Percentiles rank a stretch among this genome's conserved stretches.
These are phyloP conservation scores for Botrytis paeoniae DNA, from an alignment of 2,329 filamentous ascomycete genomes.

Conservation along the genomic window DNA sequence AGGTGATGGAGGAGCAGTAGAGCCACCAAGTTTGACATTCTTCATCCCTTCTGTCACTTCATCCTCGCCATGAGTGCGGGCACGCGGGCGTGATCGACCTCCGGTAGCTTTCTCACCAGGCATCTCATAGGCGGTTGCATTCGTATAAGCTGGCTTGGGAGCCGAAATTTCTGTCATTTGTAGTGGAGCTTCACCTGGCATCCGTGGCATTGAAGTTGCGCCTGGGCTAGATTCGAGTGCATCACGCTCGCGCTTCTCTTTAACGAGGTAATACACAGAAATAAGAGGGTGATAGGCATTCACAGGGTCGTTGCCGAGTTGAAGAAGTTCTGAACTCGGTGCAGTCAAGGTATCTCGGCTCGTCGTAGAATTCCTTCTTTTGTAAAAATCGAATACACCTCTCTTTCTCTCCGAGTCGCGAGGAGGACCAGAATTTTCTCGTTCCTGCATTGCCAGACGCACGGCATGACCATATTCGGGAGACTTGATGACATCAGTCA, in stretches of 20 bases:
- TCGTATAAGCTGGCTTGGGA: slow-evolving; percentile 86
- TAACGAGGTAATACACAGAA: slow-evolving; percentile 94
- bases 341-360: slow-evolving; percentile 84
- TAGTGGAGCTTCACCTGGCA: slow-evolving; percentile 51
- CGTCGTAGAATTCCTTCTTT: slow-evolving; percentile 81
- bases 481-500: slow-evolving; percentile 84
- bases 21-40: slow-evolving; percentile 55
- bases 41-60: slow-evolving; percentile 75
- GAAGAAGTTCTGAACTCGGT: slow-evolving; percentile 81
- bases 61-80: slow-evolving; percentile 92
- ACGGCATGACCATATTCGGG: slow-evolving; percentile 90
- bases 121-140: slow-evolving; percentile 80
- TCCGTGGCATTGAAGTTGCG: slow-evolving; percentile 53
- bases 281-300: slow-evolving; percentile 92
- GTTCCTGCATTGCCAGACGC: slow-evolving; percentile 66
- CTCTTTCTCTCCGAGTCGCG: slow-evolving; percentile 75
- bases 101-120: slow-evolving; percentile 84
- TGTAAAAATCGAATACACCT: slow-evolving; percentile 92
- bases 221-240: slow-evolving; percentile 55
- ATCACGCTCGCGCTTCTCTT: slow-evolving; percentile 87
- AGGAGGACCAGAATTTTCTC: slow-evolving; percentile 51
- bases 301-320: slow-evolving; percentile 78
- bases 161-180: slow-evolving; percentile 72
- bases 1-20: slow-evolving; percentile 47
- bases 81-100: slow-evolving; percentile 76